Conservation (phyloP, 169 alveolate species). For the Cryptosporidium meleagridis region DNA sequence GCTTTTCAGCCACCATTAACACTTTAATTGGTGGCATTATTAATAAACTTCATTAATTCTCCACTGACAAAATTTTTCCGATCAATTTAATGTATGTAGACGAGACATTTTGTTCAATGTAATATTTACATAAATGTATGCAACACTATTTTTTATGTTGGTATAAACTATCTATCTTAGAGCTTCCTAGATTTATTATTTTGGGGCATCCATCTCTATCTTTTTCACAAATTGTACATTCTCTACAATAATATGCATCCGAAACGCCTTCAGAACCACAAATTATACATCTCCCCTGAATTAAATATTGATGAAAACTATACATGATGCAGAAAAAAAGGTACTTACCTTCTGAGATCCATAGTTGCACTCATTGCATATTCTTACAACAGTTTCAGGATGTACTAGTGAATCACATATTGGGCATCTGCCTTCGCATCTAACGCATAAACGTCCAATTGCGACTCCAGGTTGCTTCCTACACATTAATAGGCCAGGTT, state of each 20-base stretch:
- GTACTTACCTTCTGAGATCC: slow-evolving; percentile 92
- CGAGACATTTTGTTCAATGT: slow-evolving; percentile 35
- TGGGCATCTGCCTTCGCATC: slow-evolving; percentile 98
- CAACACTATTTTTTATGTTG: slow-evolving; percentile 93
- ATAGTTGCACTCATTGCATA: slow-evolving; percentile 99
- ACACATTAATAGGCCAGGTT: slow-evolving; percentile 98
- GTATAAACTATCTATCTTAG: slow-evolving; percentile 97
- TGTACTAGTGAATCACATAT: slow-evolving; percentile 99
- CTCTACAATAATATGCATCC: slow-evolving; percentile 98
- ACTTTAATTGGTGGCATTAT: slow-evolving; percentile 78
- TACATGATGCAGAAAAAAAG: neutral
- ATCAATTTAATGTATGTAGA: slow-evolving; percentile 15
- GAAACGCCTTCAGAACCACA: slow-evolving; percentile 99
- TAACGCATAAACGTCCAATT: slow-evolving; percentile 97
- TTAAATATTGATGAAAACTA: no score
- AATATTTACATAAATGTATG: neutral
- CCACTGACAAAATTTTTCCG: neutral
- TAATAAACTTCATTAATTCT: slow-evolving; percentile 2
- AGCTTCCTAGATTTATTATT: slow-evolving; percentile 97
- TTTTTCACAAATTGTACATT: slow-evolving; percentile 96
- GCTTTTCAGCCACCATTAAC: slow-evolving; percentile 99
- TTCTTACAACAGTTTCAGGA: slow-evolving; percentile 95
- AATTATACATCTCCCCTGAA: slow-evolving; percentile 97
- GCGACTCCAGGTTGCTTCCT: slow-evolving; percentile 98
- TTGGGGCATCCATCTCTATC: slow-evolving; percentile 99